Conservation (phyloP, 1,139 yeast genomes). For the Diutina ranongensis region DNA sequence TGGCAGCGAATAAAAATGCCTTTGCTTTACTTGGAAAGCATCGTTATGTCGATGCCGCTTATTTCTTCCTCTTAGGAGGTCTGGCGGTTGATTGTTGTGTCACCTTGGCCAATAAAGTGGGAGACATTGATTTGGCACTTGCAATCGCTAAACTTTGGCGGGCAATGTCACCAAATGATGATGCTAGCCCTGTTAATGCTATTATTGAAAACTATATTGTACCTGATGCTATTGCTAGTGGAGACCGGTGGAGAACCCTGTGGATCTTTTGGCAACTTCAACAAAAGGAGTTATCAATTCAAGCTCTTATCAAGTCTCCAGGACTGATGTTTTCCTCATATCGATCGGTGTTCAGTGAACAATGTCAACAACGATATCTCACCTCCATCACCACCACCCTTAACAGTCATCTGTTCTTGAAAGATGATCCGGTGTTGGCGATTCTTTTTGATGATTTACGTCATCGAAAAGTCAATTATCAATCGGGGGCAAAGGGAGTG, state of each 20-base stretch:
- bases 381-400: neutral
- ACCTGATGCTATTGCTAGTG: slow-evolving; percentile 45
- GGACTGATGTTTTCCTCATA: neutral
- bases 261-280: slow-evolving; percentile 69
- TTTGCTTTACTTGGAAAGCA: slow-evolving; percentile 84
- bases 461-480: slow-evolving; percentile 33
- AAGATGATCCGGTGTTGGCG: slow-evolving; percentile 74
- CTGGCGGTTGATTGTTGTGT: slow-evolving; percentile 66
- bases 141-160: slow-evolving; percentile 55
- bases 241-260: slow-evolving; percentile 75
- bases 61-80: slow-evolving; percentile 76
- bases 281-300: slow-evolving; percentile 44
- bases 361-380: neutral
- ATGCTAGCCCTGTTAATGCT: slow-evolving; percentile 24
- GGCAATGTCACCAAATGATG: slow-evolving; percentile 25
- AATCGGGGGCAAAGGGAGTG: slow-evolving; percentile 37
- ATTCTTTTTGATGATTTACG: slow-evolving; percentile 55
- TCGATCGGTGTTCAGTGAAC: neutral
- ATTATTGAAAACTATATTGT: slow-evolving; percentile 43
- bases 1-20: slow-evolving; percentile 89
- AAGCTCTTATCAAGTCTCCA: slow-evolving; percentile 52
- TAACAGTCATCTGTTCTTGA: slow-evolving; percentile 25
- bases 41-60: slow-evolving; percentile 78
- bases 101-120: slow-evolving; percentile 55
- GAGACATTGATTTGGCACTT: slow-evolving; percentile 63